Percentiles rank a stretch among this genome's conserved stretches.
phyloP scores from a whole-genome alignment of 202 grass and related monocot genomes.

The Setaria italica region DNA sequence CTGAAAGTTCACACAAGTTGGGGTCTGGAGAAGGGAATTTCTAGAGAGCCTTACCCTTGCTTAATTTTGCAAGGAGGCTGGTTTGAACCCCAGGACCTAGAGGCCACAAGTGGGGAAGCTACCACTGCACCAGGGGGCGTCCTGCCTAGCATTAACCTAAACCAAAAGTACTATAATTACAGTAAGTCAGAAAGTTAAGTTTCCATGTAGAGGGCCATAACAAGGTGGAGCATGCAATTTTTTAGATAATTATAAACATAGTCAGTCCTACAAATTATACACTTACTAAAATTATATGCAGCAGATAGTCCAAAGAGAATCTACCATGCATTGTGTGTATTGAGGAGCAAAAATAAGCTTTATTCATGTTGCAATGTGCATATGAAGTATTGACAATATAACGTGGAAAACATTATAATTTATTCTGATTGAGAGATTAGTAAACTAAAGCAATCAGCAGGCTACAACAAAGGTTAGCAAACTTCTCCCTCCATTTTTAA shows the following conservation, averaged over 20 bases:
- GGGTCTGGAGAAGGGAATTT: background rate
- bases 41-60: background rate
- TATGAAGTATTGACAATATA: constrained; percentile 23
- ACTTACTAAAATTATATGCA: background rate
- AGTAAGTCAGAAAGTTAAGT: background rate
- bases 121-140: background rate
- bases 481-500: background rate
- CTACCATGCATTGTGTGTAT: background rate
- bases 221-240: background rate
- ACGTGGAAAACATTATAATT: background rate
- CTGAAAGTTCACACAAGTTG: background rate
- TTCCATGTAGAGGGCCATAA: background rate
- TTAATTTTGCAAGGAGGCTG: background rate
- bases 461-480: background rate
- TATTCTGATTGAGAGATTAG: background rate
- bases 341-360: background rate
- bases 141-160: background rate
- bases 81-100: background rate
- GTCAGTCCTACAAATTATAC: background rate
- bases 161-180: background rate
- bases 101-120: background rate
- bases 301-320: constrained; percentile 16
- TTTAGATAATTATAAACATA: background rate
- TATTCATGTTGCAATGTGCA: constrained; percentile 2
- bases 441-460: constrained; percentile 6